Conservation (phyloP, 2,329 filamentous ascomycete genomes). For the Phialocephala subalpina region DNA sequence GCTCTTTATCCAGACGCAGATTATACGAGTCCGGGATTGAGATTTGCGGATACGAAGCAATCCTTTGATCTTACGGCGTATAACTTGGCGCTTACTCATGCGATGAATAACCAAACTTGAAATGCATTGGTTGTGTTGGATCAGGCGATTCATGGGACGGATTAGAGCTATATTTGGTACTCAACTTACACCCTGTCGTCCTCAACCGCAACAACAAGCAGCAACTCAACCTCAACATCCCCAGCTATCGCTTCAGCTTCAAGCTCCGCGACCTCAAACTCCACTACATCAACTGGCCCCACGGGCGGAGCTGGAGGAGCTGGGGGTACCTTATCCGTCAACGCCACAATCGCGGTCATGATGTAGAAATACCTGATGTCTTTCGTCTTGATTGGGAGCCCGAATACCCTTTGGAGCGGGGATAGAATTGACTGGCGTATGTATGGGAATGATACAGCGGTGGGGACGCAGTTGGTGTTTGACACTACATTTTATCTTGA, state of each 20-base stretch:
- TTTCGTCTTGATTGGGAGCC: slow-evolving; percentile 45
- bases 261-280: slow-evolving; percentile 15
- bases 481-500: slow-evolving; percentile 44
- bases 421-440: slow-evolving; percentile 47
- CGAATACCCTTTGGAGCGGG: slow-evolving; percentile 43
- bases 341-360: slow-evolving; percentile 40
- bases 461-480: slow-evolving; percentile 42
- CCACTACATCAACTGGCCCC: slow-evolving; percentile 24
- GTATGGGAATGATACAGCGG: slow-evolving; percentile 38
- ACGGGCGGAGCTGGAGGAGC: slow-evolving; percentile 27
- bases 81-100: slow-evolving; percentile 46
- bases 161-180: slow-evolving; percentile 48
- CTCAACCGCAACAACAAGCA: slow-evolving; percentile 24
- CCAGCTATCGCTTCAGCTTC: slow-evolving; percentile 12
- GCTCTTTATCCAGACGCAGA: slow-evolving; percentile 45
- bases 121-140: slow-evolving; percentile 46
- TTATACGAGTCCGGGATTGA: slow-evolving; percentile 46
- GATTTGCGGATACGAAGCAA: slow-evolving; percentile 48
- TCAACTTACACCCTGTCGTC: slow-evolving; percentile 37
- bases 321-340: slow-evolving; percentile 37
- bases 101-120: slow-evolving; percentile 47
- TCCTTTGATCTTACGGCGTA: slow-evolving; percentile 46
- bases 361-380: slow-evolving; percentile 49
- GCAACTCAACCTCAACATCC: slow-evolving; percentile 22
- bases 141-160: slow-evolving; percentile 46